phyloP scores from a whole-genome alignment of 139 green algal species.

The Picochlorum sp. region DNA sequence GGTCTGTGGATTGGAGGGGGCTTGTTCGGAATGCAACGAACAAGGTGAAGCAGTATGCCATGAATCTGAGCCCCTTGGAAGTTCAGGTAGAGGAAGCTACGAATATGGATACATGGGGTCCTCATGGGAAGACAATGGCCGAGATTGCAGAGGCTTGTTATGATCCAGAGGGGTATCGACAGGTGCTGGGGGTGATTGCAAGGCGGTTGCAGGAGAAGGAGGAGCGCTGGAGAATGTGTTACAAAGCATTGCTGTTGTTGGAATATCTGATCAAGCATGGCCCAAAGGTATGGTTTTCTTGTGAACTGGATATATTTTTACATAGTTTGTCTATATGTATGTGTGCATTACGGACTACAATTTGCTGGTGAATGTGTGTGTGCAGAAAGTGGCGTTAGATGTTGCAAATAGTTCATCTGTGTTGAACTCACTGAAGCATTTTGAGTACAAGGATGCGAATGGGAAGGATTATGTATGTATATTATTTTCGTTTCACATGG shows the following conservation, averaged over 20 bases:
- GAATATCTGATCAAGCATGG: conserved; percentile 83
- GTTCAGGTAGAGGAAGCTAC: conserved; percentile 79
- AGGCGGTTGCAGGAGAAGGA: conserved; percentile 61
- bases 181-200: conserved; percentile 76
- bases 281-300: conserved; percentile 29
- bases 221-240: conserved; percentile 84
- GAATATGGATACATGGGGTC: conserved; percentile 81
- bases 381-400: conserved; percentile 54
- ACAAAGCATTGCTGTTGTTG: conserved; percentile 85
- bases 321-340: no score
- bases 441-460: conserved; percentile 76
- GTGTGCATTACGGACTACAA: no score
- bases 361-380: neutral
- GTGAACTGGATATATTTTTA: no score
- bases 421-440: conserved; percentile 64
- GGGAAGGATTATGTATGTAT: conserved; percentile 48
- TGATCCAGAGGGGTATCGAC: conserved; percentile 60
- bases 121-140: conserved; percentile 75
- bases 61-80: conserved; percentile 65
- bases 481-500: neutral
- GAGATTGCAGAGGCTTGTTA: conserved; percentile 70
- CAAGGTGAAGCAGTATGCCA: conserved; percentile 54
- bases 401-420: conserved; percentile 42
- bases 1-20: conserved; percentile 27
- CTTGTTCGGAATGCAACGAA: conserved; percentile 34